Base-by-base conservation (phyloP, 129 eudicot species). In the Tanacetum coccineum region DNA sequence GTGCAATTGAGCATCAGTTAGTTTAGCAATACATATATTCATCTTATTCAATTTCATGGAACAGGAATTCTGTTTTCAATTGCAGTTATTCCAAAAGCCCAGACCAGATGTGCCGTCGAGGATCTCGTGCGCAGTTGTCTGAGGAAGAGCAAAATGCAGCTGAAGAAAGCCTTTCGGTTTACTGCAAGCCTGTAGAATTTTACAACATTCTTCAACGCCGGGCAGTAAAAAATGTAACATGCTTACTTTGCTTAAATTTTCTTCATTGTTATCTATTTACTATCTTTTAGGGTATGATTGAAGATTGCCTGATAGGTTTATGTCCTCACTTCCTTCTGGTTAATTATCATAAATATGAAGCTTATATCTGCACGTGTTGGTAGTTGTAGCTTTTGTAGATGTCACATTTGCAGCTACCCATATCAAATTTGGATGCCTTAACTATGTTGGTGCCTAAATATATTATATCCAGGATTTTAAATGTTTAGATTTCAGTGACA, bases 201-300 rank as follows among this genome's bases (percentile, higher is more conserved):
- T 92, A 92, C 89, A 92, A 91, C 81, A 87, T 92, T 76, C 88
- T 92, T 75, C 98, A 92, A 66, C 91, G 91, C 15, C 91, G 98
- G 28, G 87, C 91, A 32, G 70, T 68, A 57, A 75, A 76, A 70
- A 85, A 84, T 75, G 98, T 92, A 74, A 75, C 57, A 56, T 21
- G 64, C 62, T 72, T 61, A 39, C 64, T 60, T 55, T 52, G 7
- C n/a, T 4, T 20, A n/a, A 20, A 46, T 17, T 12, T 55, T 11
- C 9, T 65, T 11, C 21, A 42, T n/a, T 21, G 15, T 13, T 64
- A 26, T 42, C 44, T 1, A 54, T 74, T 25, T 74, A 54, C 59
- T 25, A 44, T 53, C 36, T 51, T 54, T 21, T 73, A 51, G 61
- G 64, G 44, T 21, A 26, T 72, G 64, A 17, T 56, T 65, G 53